Conservation (phyloP, 164 flowering plant species). For the Paratinospora sagittata region DNA sequence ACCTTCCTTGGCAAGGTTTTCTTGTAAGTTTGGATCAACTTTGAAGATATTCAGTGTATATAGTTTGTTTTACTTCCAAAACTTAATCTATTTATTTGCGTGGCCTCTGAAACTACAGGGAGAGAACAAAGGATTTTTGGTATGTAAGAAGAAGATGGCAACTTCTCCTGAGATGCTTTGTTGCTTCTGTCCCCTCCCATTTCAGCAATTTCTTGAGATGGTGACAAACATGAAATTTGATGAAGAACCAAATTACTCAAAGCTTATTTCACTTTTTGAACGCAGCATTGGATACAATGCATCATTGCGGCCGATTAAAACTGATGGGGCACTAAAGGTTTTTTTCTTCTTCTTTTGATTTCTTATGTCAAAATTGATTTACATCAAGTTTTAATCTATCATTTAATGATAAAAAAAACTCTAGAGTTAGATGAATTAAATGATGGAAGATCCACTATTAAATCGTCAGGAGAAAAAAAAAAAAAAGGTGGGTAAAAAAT, state of each 20-base stretch:
- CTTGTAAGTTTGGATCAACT: constrained; percentile 21
- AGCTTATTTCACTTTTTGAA: constrained; percentile 48
- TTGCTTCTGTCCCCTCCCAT: constrained; percentile 40
- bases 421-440: not conserved
- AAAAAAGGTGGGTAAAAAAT: no score
- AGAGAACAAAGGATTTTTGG: constrained; percentile 58
- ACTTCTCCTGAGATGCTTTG: constrained; percentile 48
- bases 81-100: not conserved
- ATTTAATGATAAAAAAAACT: not conserved
- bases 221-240: constrained; percentile 52
- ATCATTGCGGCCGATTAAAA: constrained; percentile 34
- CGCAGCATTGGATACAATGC: constrained; percentile 28
- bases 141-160: constrained; percentile 55
- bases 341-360: not conserved
- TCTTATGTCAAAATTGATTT: not conserved
- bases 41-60: not conserved
- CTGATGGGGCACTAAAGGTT: constrained; percentile 49
- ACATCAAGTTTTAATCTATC: not conserved
- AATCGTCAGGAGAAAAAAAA: not conserved
- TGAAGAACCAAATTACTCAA: constrained; percentile 53
- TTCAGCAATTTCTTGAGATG: constrained; percentile 46
- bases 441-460: not conserved
- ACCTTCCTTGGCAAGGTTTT: constrained; percentile 60
- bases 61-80: not conserved
- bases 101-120: constrained; percentile 35